Evolutionary conservation across 768 basidiomycete species (phyloP), one percentile per base, ranked within the genome.

Genomic region (Crassisporium funariophilum): DNA sequence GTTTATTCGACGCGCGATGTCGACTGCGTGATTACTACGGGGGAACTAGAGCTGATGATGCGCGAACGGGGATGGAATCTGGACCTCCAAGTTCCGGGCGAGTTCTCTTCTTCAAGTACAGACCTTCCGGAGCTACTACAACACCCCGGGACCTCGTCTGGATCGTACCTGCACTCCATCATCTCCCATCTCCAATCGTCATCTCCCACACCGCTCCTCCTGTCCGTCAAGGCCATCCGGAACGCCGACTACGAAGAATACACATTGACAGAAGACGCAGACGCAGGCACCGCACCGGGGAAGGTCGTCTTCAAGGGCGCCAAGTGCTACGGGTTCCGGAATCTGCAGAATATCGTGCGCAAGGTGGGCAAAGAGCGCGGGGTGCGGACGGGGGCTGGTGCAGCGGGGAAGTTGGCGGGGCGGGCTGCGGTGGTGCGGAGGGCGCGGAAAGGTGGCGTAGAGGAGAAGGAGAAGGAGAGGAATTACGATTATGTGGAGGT

Each of bases 11-110:
- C 92, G 8, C 76, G 95, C 44, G 95, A 98, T 56, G 91, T 98
- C 35, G 97, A 98, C 67, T 97, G 95, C 62, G 97, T 99, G 19
- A 81, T 98, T 52, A 98, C 97, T 10, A 98, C 97, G 0, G 95
- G 93, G 23, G 97, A 98, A 64, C 77, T 98, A 34, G 87, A 92
- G 53, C 63, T 86, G 12, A 80, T 99, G 53, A 84, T 98, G 75
- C 76, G 72, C 6, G 91, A 94, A 54, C 85, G 86, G 56, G 80
- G 75, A 19, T 90, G 91, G 81, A 88, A 95, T 56, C 74, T 94
- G 5, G 79, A 79, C 27, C 43, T 54, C 2, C 72, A 82, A 8
- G 81, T 86, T 10, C 62, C 72, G 2, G 78, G 71, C 12, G 88
- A 87, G 62, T n/a, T n/a, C n/a, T n/a, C n/a, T n/a, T n/a, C 56